Base-by-base conservation (phyloP, 305 asterid genomes). In the Fraxinus dipetala region DNA sequence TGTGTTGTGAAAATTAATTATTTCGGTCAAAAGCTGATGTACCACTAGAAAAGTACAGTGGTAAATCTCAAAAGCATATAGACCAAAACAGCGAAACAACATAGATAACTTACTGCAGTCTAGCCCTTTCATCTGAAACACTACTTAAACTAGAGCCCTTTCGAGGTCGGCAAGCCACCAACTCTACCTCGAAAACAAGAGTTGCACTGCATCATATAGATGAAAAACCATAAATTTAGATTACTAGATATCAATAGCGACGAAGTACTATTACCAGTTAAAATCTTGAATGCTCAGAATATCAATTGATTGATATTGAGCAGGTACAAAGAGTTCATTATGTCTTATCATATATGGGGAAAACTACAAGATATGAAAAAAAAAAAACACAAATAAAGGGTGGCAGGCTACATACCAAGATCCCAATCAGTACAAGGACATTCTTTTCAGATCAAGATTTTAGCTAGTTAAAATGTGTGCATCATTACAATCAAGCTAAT, bases 131-230 rank as follows among this genome's bases (percentile, higher is more conserved):
- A 63, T 94, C 97, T 13, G 97, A 93, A 76, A 78, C 97, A 79
- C 97, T 93, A 92, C 98, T 85, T 75, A 93, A 80, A 77, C 98
- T 94, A 72, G 98, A 89, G 82, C 99, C 99, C 85, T 88, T 96
- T 81, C 98, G 93, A 67, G 99, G 98, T 78, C 95, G 87, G 89
- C 99, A 96, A 80, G 93, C 95, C 81, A 92, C 95, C 92, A 96
- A 85, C 92, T 96, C 99, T 85, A 96, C 93, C 91, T 96, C 99
- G 78, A 96, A 96, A 81, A 92, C 85, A 79, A 96, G 98, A 3
- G 97, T 93, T 16, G 98, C 88, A 80, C 99, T 96, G 95, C 87
- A 87, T 67, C 74, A 78, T 72, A 35, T 72, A 35, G 80, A 69
- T 63, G 78, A 77, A 48, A 43, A 75, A 51, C 32, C 31, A 65